Conservation (phyloP, 140 eudicot species). For the Flaveria floridana region DNA sequence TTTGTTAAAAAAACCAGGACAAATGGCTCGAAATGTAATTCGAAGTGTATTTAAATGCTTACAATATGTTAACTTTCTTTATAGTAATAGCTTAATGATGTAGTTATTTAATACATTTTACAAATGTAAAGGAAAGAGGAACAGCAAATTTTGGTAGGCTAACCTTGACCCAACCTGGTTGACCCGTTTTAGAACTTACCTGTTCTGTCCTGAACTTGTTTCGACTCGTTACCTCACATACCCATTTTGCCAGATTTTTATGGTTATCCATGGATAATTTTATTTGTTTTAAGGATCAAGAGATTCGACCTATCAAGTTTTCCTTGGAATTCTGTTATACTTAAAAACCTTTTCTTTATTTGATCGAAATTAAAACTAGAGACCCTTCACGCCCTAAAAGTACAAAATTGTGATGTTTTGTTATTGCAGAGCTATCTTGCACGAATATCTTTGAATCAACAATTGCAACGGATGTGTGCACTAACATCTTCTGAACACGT, state of each 20-base stretch:
- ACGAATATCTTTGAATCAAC: conserved; percentile 59
- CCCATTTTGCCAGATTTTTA: not conserved
- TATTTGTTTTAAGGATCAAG: conserved; percentile 7
- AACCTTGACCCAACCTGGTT: not conserved
- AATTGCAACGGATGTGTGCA: conserved; percentile 60
- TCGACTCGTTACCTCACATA: not conserved
- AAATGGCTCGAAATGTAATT: not conserved
- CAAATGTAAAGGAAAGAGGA: not conserved
- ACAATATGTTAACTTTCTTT: not conserved
- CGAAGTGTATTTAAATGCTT: not conserved
- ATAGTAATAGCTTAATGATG: not conserved
- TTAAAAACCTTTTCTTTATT: not conserved
- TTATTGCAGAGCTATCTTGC: conserved; percentile 77
- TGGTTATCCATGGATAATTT: not conserved
- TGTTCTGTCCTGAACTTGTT: not conserved
- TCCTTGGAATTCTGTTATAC: not conserved
- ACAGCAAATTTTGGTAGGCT: not conserved
- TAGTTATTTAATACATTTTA: not conserved
- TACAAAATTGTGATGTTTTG: conserved; percentile 22
- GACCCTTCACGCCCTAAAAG: conserved; percentile 19
- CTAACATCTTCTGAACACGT: conserved; percentile 53
- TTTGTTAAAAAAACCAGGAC: not conserved
- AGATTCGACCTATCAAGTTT: not conserved
- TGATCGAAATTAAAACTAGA: conserved; percentile 11
- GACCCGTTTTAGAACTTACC: not conserved